Evolutionary conservation across 78 protist genomes (phyloP).

Genomic region (Isochrysis galbana): DNA sequence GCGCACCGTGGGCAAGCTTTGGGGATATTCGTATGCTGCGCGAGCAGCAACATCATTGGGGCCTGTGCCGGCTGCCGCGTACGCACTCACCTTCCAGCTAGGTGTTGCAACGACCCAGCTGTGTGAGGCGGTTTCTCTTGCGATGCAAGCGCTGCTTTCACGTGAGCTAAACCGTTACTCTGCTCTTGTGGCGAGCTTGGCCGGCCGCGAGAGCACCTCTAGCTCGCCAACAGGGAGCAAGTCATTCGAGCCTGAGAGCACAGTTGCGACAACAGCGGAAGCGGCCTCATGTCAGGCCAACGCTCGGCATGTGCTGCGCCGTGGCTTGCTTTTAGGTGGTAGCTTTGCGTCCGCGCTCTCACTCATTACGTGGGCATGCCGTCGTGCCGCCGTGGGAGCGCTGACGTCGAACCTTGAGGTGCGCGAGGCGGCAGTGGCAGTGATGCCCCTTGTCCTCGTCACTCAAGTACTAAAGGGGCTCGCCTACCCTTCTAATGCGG

Average conservation of each 20-base stretch:
- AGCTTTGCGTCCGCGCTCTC: neutral
- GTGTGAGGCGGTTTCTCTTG: conserved; percentile 18
- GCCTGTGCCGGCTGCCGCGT: neutral
- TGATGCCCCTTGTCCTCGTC: conserved; percentile 33
- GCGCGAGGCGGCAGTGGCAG: neutral
- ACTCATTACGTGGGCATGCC: neutral
- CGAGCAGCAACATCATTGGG: conserved; percentile 22
- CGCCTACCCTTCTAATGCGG: conserved; percentile 21
- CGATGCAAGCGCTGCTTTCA: neutral
- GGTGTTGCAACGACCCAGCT: conserved; percentile 42
- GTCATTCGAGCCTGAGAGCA: no score
- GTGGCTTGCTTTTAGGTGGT: neutral
- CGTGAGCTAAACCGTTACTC: conserved; percentile 2
- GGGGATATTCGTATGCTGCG: neutral
- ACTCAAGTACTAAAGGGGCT: conserved; percentile 14
- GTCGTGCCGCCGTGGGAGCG: neutral
- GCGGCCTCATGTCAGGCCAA: neutral
- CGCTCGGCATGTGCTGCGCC: neutral
- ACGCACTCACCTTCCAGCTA: conserved; percentile 26
- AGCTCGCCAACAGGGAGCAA: no score
- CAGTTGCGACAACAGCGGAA: neutral
- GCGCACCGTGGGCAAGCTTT: conserved; percentile 33
- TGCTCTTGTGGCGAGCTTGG: neutral
- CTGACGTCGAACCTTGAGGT: neutral
- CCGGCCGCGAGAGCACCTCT: neutral